phyloP scores from a whole-genome alignment of 805 yeast species.

The Saccharomycopsis guyanensis region DNA sequence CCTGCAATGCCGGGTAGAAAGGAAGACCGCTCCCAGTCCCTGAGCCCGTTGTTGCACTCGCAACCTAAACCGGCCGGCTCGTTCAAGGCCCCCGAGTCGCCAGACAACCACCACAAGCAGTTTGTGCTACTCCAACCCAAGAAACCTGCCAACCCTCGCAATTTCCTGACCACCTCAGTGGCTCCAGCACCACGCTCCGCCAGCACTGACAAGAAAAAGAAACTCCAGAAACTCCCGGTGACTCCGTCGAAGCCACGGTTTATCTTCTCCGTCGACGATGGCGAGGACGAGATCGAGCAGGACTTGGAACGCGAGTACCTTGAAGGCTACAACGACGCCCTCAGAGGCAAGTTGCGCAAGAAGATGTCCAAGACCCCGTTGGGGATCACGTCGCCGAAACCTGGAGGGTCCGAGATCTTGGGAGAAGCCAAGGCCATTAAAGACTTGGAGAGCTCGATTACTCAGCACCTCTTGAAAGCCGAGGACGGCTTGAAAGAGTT shows the following conservation, averaged over 20 bases:
- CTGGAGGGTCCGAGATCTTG: not conserved
- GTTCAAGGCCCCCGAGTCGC: not conserved
- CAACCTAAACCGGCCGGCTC: not conserved
- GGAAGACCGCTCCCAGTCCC: too few species aligned
- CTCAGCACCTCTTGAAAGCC: constrained; percentile 24
- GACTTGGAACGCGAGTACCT: constrained; percentile 52
- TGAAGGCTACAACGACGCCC: constrained; percentile 70
- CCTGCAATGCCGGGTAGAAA: too few species aligned
- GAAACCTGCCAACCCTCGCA: not conserved
- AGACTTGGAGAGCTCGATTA: constrained; percentile 21
- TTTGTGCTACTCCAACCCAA: constrained; percentile 16
- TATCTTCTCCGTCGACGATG: constrained; percentile 77
- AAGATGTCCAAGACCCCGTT: constrained; percentile 25
- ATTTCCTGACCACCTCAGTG: not conserved
- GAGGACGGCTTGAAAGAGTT: constrained; percentile 23
- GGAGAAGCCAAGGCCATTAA: constrained; percentile 4
- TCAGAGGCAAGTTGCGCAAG: constrained; percentile 39
- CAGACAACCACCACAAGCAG: constrained; percentile 7
- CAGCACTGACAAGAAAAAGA: constrained; percentile 10
- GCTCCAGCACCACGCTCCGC: constrained; percentile 7
- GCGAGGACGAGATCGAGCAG: constrained; percentile 60
- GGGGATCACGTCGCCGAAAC: constrained; percentile 11
- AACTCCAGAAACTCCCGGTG: constrained; percentile 17
- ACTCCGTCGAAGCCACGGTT: constrained; percentile 20
- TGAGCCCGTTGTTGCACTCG: not conserved